Evolutionary conservation across 163 green algal species (phyloP), one percentile per base, ranked within the genome.

Genomic region (Coccomyxa subellipsoidea): DNA sequence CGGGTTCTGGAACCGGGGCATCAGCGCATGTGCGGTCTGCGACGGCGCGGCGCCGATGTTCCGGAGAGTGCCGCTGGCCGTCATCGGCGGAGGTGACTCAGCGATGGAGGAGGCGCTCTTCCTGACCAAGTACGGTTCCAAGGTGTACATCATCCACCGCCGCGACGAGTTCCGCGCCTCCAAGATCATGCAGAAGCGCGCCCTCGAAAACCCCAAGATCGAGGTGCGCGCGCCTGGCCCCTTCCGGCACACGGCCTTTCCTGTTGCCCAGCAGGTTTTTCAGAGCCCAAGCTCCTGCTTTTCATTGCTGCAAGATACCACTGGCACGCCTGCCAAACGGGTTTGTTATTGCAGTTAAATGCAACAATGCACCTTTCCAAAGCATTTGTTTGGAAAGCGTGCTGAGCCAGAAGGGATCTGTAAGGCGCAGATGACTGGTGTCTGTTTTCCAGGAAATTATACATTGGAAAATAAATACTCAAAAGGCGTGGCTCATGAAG

Each of bases 51-150:
- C 91, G 0, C 95, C 95, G 47, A 96, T 97, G 81, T 98, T 98
- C 88, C 90, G 94, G 54, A 77, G 66, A 25, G 27, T 82, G 82
- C 92, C 93, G 27, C 93, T 97, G 35, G 92, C 90, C 31, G 93
- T 98, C 23, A 94, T 98, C 77, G 94, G 95, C 38, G 95, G 93
- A 27, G 95, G 95, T n/a, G 95, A 98, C 90, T 93, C 84, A 38
- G 95, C 95, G 27, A 95, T 96, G 89, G 95, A 98, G 88, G 95
- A 98, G 86, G 94, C 95, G 2, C 84, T 88, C 39, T 98, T 97
- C 83, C 86, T 98, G 10, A 97, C 95, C 9, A 95, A 95, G 87
- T 98, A 96, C 79, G 94, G 92, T 79, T 91, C 81, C 83, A 95
- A 97, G 81, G 85, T 98, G 9, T 97, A 96, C 89, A 93, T 98